These are phyloP conservation scores for Moniliella sp. DNA, from an alignment of 1,284 basidiomycete genomes.

Conservation along the genomic window DNA sequence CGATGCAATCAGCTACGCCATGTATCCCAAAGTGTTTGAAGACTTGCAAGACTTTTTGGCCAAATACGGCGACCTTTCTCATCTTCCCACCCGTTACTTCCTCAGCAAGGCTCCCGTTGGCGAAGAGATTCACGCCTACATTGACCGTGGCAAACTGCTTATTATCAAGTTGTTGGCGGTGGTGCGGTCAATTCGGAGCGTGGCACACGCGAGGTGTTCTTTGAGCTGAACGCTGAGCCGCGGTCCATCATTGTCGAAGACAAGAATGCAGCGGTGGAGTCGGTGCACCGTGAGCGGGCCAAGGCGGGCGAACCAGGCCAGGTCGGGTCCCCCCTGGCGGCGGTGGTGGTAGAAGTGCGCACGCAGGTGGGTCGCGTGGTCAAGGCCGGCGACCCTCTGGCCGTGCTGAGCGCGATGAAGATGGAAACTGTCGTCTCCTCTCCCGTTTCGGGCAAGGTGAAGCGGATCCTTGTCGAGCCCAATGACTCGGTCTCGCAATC, in stretches of 20 bases:
- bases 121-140: slow-evolving; percentile 87
- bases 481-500: slow-evolving; percentile 68
- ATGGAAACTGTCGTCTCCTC: slow-evolving; percentile 80
- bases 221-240: slow-evolving; percentile 44
- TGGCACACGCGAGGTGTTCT: slow-evolving; percentile 88
- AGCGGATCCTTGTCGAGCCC: slow-evolving; percentile 65
- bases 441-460: slow-evolving; percentile 80
- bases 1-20: slow-evolving; percentile 83
- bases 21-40: slow-evolving; percentile 89
- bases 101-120: slow-evolving; percentile 69
- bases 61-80: slow-evolving; percentile 68
- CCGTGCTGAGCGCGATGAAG: slow-evolving; percentile 39
- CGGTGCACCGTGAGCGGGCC: slow-evolving; percentile 77
- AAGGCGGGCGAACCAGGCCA: slow-evolving; percentile 77
- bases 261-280: slow-evolving; percentile 76
- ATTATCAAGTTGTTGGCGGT: slow-evolving; percentile 92
- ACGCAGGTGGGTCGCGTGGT: slow-evolving; percentile 90
- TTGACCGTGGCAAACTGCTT: slow-evolving; percentile 82
- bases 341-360: slow-evolving; percentile 88
- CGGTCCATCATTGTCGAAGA: slow-evolving; percentile 54
- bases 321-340: slow-evolving; percentile 59
- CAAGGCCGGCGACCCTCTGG: slow-evolving; percentile 84
- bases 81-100: slow-evolving; percentile 81
- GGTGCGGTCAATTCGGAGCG: slow-evolving; percentile 68
- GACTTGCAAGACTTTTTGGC: slow-evolving; percentile 86